Conservation (phyloP, 139 green algal species). For the Chlamydomonas eustigma region DNA sequence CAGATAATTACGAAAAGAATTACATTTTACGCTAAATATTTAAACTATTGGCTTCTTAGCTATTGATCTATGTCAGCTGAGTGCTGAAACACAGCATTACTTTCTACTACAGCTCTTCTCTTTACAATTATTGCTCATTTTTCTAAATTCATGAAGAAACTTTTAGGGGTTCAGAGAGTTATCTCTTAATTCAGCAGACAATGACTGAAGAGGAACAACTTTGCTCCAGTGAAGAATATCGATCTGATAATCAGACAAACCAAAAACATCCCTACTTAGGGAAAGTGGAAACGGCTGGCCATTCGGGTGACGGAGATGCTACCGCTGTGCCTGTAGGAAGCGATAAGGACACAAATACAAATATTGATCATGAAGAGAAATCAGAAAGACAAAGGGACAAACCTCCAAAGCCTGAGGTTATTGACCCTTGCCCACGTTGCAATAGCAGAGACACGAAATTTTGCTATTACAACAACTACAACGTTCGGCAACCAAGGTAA, state of each 20-base stretch:
- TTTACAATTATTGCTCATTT: no score
- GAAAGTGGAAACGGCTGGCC: not conserved
- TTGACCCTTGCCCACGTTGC: conserved; percentile 75
- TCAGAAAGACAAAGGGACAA: not conserved
- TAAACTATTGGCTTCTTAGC: no score
- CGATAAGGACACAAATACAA: not conserved
- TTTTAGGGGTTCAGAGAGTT: no score
- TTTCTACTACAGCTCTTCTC: no score
- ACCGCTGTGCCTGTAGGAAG: not conserved
- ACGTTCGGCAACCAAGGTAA: conserved; percentile 88
- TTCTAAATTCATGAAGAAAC: no score
- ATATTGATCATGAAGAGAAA: not conserved
- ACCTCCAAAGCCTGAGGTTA: not conserved
- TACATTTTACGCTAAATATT: no score
- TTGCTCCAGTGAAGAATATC: not conserved
- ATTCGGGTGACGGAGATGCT: not conserved
- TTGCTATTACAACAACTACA: conserved; percentile 99
- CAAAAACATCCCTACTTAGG: no score
- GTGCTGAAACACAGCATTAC: no score
- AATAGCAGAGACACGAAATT: conserved; percentile 85
- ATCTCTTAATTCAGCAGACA: no score
- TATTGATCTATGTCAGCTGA: no score
- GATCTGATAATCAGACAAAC: not conserved
- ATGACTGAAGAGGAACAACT: not conserved
- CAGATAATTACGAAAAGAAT: no score